Conservation (phyloP, 2,329 filamentous ascomycete species). For the Coniochaeta prunicola region DNA sequence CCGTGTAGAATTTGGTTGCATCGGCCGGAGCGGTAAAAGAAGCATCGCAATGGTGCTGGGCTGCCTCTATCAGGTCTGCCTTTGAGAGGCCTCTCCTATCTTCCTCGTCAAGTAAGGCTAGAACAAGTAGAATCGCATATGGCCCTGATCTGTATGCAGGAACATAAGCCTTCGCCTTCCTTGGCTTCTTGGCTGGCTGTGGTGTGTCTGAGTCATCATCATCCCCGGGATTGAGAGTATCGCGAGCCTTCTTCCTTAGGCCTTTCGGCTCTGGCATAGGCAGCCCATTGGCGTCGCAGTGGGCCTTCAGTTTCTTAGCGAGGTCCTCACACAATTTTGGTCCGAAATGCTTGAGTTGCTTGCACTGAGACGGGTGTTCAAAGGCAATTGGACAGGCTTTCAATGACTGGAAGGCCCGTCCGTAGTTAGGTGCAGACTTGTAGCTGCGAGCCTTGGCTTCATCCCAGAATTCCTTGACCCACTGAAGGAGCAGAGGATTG, state of each 20-base stretch:
- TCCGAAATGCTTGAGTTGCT: constrained; percentile 67
- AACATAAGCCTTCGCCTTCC: constrained; percentile 61
- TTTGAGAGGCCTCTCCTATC: constrained; percentile 56
- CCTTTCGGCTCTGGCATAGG: constrained; percentile 57
- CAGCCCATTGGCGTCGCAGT: constrained; percentile 61
- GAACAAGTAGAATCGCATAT: constrained; percentile 63
- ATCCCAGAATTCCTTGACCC: constrained; percentile 74
- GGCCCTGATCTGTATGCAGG: constrained; percentile 65
- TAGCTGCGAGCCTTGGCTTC: constrained; percentile 60
- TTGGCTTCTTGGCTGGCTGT: constrained; percentile 46
- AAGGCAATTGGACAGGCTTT: constrained; percentile 66
- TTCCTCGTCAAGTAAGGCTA: constrained; percentile 52
- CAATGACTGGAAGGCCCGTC: constrained; percentile 69
- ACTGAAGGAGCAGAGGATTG: constrained; percentile 64
- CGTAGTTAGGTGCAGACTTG: constrained; percentile 66
- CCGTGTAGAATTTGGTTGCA: constrained; percentile 65
- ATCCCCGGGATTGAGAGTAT: constrained; percentile 21
- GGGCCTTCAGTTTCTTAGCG: constrained; percentile 49
- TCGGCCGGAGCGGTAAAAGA: constrained; percentile 65
- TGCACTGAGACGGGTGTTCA: constrained; percentile 64
- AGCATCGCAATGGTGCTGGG: constrained; percentile 65
- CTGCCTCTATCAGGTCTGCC: constrained; percentile 57
- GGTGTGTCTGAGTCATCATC: constrained; percentile 25
- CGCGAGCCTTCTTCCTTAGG: constrained; percentile 29
- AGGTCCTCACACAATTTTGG: constrained; percentile 64